Conservation (phyloP, 2,329 filamentous ascomycete genomes). For the Catunica adiposa region DNA sequence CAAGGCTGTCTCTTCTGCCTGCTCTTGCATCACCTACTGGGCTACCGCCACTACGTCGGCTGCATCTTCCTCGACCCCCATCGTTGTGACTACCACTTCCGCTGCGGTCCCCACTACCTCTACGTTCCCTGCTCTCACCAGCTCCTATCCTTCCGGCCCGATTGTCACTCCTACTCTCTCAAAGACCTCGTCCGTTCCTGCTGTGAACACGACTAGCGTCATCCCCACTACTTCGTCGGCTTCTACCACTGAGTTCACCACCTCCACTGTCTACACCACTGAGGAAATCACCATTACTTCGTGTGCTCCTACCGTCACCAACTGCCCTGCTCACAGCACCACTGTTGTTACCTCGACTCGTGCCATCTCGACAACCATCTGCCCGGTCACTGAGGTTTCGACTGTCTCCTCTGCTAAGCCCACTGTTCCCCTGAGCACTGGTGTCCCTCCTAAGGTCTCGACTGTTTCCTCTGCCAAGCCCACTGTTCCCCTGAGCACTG, state of each 20-base stretch:
- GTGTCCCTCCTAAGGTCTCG: not conserved
- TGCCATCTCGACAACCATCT: not conserved
- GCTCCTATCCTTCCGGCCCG: not conserved
- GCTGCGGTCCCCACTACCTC: not conserved
- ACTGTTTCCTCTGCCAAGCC: not conserved
- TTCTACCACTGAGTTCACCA: not conserved
- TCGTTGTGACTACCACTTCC: slow-evolving; percentile 1
- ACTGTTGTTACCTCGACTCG: slow-evolving; percentile 24
- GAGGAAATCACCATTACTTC: slow-evolving; percentile 35
- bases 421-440: not conserved
- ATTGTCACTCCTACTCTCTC: not conserved
- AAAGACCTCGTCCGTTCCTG: not conserved
- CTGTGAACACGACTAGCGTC: not conserved
- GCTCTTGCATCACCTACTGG: slow-evolving; percentile 47
- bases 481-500: not conserved
- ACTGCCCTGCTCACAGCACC: slow-evolving; percentile 24
- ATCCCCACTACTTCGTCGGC: not conserved
- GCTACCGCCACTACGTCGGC: slow-evolving; percentile 7
- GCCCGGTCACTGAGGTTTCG: slow-evolving; percentile 15
- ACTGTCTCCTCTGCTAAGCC: not conserved
- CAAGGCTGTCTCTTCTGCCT: slow-evolving; percentile 41
- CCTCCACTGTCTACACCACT: slow-evolving; percentile 25
- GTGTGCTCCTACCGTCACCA: slow-evolving; percentile 29
- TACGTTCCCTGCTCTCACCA: slow-evolving; percentile 1
- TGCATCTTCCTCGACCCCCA: slow-evolving; percentile 1